These are phyloP conservation scores for Cryptosporidium xiaoi DNA, from an alignment of 169 alveolate species.

Conservation along the genomic window DNA sequence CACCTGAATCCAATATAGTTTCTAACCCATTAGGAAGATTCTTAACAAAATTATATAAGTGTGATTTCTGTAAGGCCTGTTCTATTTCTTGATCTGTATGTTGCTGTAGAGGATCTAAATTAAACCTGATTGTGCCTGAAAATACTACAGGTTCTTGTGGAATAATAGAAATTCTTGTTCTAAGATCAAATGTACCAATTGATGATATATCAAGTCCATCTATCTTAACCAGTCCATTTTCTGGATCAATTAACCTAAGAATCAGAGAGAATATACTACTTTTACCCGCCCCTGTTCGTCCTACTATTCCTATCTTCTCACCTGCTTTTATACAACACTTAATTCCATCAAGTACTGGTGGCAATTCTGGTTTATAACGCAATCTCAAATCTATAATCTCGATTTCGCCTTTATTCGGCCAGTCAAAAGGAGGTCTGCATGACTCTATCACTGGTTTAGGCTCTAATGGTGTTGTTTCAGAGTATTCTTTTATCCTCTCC, in stretches of 20 bases:
- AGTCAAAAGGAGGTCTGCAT: conserved; percentile 32
- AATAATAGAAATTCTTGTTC: conserved; percentile 82
- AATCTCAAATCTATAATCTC: conserved; percentile 67
- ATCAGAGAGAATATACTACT: conserved; percentile 84
- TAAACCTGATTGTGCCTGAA: conserved; percentile 82
- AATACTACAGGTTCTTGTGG: conserved; percentile 87
- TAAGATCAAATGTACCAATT: conserved; percentile 70
- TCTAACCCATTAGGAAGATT: conserved; percentile 75
- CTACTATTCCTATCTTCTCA: conserved; percentile 89
- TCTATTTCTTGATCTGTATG: conserved; percentile 75
- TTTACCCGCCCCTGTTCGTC: conserved; percentile 93
- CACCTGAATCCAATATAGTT: conserved; percentile 80
- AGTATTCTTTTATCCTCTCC: conserved; percentile 61
- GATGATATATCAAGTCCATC: conserved; percentile 79
- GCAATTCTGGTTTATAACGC: conserved; percentile 77
- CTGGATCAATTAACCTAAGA: conserved; percentile 81
- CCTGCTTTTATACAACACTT: conserved; percentile 78
- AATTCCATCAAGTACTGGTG: conserved; percentile 80
- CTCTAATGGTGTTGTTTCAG: conserved; percentile 52
- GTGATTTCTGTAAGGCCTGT: conserved; percentile 74
- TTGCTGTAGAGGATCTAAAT: conserved; percentile 83
- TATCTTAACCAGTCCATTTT: conserved; percentile 77
- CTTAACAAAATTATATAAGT: conserved; percentile 37
- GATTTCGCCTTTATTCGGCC: conserved; percentile 76
- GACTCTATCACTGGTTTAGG: conserved; percentile 44